phyloP scores from a whole-genome alignment of 129 eudicot species.

The Helianthus annuus region HanXRQr2.0-SUNRISE NC_035439.2:114357257-114357756 shows the following conservation, averaged over 20 bases:
- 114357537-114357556: background rate
- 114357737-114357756: too few relatives aligned
- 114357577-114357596: background rate
- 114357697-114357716: too few relatives aligned
- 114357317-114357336: background rate
- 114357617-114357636: too few relatives aligned
- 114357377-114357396: too few relatives aligned
- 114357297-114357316: too few relatives aligned
- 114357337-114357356: background rate
- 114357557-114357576: background rate
- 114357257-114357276: too few relatives aligned
- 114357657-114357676: too few relatives aligned
- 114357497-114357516: background rate
- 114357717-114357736: too few relatives aligned
- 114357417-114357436: background rate
- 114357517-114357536: background rate
- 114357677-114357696: too few relatives aligned
- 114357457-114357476: background rate
- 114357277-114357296: too few relatives aligned
- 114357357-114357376: background rate
- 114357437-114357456: background rate
- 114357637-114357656: too few relatives aligned
- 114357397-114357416: background rate
- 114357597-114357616: too few relatives aligned
- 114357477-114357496: constrained; percentile 8